Conservation (phyloP, 495 filamentous ascomycete genomes). For the Aspergillus bertholletiae region DNA sequence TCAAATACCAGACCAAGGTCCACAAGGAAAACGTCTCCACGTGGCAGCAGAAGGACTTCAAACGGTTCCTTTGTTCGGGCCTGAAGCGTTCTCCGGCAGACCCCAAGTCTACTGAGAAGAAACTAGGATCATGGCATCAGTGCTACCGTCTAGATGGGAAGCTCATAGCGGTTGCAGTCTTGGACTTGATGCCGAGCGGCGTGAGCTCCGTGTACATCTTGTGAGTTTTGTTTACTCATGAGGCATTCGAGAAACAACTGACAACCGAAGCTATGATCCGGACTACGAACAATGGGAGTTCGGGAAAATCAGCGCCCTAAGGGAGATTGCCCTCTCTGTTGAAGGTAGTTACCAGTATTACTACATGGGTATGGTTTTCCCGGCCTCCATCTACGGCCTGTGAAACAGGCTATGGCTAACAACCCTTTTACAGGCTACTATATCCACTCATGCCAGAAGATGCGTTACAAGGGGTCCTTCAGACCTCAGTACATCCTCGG, state of each 20-base stretch:
- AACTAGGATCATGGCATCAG: constrained; percentile 88
- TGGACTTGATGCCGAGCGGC: constrained; percentile 81
- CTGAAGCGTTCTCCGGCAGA: constrained; percentile 50
- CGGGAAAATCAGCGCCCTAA: constrained; percentile 83
- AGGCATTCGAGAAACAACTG: not conserved
- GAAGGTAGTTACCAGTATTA: constrained; percentile 73
- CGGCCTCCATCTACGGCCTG: not conserved
- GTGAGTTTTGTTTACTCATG: constrained; percentile 28
- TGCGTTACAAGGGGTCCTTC: constrained; percentile 90
- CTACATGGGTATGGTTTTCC: constrained; percentile 62
- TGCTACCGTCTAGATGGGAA: constrained; percentile 89
- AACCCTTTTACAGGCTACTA: constrained; percentile 52
- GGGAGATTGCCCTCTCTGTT: constrained; percentile 74
- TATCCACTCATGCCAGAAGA: constrained; percentile 70
- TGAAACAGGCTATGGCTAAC: not conserved
- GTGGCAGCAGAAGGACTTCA: constrained; percentile 68
- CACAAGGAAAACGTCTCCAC: constrained; percentile 69
- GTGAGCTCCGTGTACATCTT: constrained; percentile 95
- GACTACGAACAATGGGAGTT: constrained; percentile 75
- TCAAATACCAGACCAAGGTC: constrained; percentile 79
- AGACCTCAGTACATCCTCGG: constrained; percentile 76
- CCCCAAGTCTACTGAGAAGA: constrained; percentile 48
- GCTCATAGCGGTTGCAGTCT: constrained; percentile 81
- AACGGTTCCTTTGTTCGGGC: constrained; percentile 85
- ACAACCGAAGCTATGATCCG: constrained; percentile 62